These are phyloP conservation scores for Loxodes magnus DNA, from an alignment of 73 alveolate species.

Conservation along the genomic window DNA sequence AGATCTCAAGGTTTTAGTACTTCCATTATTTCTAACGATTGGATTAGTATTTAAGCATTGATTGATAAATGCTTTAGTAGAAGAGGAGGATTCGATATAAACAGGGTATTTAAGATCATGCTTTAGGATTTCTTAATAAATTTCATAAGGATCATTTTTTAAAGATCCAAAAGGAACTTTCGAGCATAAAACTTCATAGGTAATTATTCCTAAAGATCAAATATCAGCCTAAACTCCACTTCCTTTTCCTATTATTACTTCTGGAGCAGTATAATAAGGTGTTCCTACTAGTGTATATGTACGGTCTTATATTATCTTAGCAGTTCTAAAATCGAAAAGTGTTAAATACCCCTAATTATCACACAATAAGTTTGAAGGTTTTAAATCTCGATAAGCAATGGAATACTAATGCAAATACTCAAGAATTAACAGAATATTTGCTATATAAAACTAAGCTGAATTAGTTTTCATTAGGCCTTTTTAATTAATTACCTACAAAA, in stretches of 20 bases:
- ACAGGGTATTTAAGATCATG: background rate
- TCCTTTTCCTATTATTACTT: conserved; percentile 38
- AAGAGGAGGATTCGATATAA: background rate
- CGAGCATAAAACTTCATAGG: conserved; percentile 50
- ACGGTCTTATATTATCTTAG: conserved; percentile 65
- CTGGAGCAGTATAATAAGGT: conserved; percentile 1
- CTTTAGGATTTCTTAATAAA: background rate
- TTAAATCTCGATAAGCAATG: conserved; percentile 42
- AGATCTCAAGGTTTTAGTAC: background rate
- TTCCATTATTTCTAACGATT: conserved; percentile 7
- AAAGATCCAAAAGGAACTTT: background rate
- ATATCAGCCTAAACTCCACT: conserved; percentile 97
- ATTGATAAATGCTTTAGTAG: background rate
- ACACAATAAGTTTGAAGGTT: conserved; percentile 46
- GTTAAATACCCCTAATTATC: conserved; percentile 53
- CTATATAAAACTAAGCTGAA: conserved; percentile 37
- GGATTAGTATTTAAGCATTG: conserved; percentile 7
- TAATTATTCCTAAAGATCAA: conserved; percentile 88
- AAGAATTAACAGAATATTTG: conserved; percentile 36
- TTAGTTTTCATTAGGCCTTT: conserved; percentile 11
- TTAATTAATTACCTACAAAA: conserved; percentile 25
- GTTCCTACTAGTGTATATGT: background rate
- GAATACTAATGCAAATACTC: conserved; percentile 40
- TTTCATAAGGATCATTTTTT: background rate
- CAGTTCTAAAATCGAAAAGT: conserved; percentile 55